These are phyloP conservation scores for Hyphodiscus sp. DNA, from an alignment of 2,329 filamentous ascomycete genomes.

Conservation along the genomic window DNA sequence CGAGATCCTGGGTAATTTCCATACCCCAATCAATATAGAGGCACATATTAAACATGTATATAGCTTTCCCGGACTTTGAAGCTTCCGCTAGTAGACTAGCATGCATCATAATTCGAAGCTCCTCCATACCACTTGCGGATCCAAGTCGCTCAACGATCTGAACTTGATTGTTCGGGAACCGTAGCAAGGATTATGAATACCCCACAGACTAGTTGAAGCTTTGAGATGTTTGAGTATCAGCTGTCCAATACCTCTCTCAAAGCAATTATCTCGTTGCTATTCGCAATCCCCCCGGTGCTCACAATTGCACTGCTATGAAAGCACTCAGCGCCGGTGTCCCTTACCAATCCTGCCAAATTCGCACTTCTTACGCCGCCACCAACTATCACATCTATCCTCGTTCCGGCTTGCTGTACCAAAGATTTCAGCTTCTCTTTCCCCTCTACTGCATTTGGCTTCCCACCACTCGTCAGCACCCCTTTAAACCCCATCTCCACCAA, in stretches of 20 bases:
- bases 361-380: slow-evolving; percentile 43
- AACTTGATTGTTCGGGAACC: neutral
- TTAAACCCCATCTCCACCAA: slow-evolving; percentile 35
- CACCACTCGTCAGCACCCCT: slow-evolving; percentile 43
- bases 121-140: no score
- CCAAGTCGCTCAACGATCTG: neutral
- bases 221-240: neutral
- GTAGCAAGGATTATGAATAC: neutral
- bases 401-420: slow-evolving; percentile 29
- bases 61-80: no score
- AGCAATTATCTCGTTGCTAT: slow-evolving; percentile 17
- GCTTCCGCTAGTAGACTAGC: no score
- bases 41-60: no score
- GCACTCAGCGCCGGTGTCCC: slow-evolving; percentile 27
- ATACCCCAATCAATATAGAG: no score
- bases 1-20: no score
- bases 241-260: slow-evolving; percentile 6
- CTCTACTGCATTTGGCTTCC: slow-evolving; percentile 19
- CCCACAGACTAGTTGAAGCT: neutral
- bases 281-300: slow-evolving; percentile 27
- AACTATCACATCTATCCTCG: slow-evolving; percentile 38
- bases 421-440: slow-evolving; percentile 15
- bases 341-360: slow-evolving; percentile 34
- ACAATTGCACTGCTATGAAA: slow-evolving; percentile 41
- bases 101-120: no score